Evolutionary conservation across 805 yeast genomes (phyloP).

Genomic region (Candida sphagnicola): DNA sequence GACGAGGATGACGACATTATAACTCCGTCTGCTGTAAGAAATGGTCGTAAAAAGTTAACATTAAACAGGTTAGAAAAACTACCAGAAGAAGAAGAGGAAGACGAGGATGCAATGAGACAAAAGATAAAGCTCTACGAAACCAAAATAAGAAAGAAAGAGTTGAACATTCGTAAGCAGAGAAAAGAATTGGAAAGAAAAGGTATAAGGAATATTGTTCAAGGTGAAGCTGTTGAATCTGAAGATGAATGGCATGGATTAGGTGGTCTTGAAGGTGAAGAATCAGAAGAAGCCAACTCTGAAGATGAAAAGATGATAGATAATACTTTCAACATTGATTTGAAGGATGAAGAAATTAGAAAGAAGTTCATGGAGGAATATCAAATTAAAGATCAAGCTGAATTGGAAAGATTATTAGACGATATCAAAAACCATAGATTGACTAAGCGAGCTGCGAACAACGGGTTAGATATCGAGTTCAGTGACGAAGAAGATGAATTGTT

Average conservation of each 20-base stretch:
- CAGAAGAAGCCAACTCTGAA: conserved; percentile 62
- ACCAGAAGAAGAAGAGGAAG: conserved; percentile 20
- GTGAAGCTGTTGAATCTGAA: conserved; percentile 85
- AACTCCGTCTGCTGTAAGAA: conserved; percentile 18
- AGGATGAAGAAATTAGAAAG: conserved; percentile 55
- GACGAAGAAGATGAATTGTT: conserved; percentile 70
- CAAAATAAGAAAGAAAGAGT: conserved; percentile 31
- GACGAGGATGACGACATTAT: conserved; percentile 22
- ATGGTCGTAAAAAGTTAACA: conserved; percentile 16
- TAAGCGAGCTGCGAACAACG: conserved; percentile 49
- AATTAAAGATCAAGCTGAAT: conserved; percentile 57
- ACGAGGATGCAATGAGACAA: conserved; percentile 19
- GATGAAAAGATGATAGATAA: conserved; percentile 79
- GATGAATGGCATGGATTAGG: conserved; percentile 86
- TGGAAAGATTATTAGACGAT: conserved; percentile 66
- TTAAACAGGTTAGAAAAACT: conserved; percentile 14
- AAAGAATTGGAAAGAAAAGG: conserved; percentile 60
- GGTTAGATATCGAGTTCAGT: conserved; percentile 60
- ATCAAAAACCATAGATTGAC: conserved; percentile 68
- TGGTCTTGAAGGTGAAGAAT: conserved; percentile 60
- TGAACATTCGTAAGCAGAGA: conserved; percentile 28
- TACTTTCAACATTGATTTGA: conserved; percentile 50
- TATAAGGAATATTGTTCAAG: conserved; percentile 58
- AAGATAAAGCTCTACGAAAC: conserved; percentile 36
- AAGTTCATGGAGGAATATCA: conserved; percentile 58